Evolutionary conservation across 2,329 filamentous ascomycete genomes (phyloP), one percentile per base, ranked within the genome.

Genomic region (Aureobasidium mangrovei): DNA sequence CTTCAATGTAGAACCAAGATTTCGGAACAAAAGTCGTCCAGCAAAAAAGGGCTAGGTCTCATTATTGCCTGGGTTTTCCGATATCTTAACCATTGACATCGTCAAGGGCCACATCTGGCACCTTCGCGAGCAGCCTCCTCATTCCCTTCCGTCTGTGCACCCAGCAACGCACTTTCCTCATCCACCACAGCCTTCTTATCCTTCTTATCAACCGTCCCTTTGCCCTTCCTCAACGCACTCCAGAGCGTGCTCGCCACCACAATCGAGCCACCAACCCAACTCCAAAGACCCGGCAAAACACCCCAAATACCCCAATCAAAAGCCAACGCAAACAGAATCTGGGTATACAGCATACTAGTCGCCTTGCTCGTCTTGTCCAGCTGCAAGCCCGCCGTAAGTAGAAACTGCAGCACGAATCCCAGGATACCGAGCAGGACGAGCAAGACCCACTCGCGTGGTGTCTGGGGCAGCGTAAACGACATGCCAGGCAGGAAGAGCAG

Each of bases 211-310:
- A n/a, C 32, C 29, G 12, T 36, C 1, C 27, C 10, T 39, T 45
- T 53, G 3, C 31, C 35, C 40, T 53, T 53, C 7, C 44, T 39
- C 40, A 53, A 32, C 4, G 49, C 49, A 38, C 31, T 38, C 49
- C 49, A 53, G 7, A 53, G 32, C 12, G 49, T 53, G 9, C 49
- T 53, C 27, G 49, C 49, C n/a, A 53, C 38, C 12, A 53, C 49
- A 39, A 53, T 29, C 8, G 28, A 39, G 31, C 49, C 49, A 9
- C 49, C 49, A n/a, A 53, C 9, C 7, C 39, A 53, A 7, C 29
- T 36, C 49, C 49, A 53, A 4, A 44, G 26, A 4, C 40, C 49
- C 4, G 49, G 49, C 6, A 53, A 38, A n/a, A 53, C 49, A 7
- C 49, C 49, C 49, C 49, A 53, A 5, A 53, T 45, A 4, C 31